phyloP scores from a whole-genome alignment of 192 early-diverging fungal genomes.

The Coemansia sp. region DNA sequence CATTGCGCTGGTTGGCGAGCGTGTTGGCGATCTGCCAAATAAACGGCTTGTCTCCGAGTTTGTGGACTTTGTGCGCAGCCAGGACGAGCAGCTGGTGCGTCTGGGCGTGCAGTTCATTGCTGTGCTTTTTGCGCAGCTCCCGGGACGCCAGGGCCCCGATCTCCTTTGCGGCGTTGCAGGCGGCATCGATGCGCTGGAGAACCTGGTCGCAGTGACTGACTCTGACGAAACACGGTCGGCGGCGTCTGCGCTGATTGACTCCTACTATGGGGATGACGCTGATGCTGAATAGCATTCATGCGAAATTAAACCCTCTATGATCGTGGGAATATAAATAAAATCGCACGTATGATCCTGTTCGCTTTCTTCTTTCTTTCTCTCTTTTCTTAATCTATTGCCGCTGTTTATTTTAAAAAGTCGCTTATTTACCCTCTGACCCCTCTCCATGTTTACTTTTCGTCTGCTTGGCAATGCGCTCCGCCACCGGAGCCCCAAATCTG shows the following conservation, averaged over 20 bases:
- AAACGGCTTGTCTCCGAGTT: conserved; percentile 29
- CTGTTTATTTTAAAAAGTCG: conserved; percentile 1
- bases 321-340: neutral
- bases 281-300: neutral
- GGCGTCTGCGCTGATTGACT: conserved; percentile 59
- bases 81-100: conserved; percentile 63
- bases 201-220: conserved; percentile 53
- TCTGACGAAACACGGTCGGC: conserved; percentile 55
- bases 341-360: too few species aligned
- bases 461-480: neutral
- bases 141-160: conserved; percentile 26
- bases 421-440: neutral
- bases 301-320: neutral
- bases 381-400: neutral
- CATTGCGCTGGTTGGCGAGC: conserved; percentile 51
- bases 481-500: neutral
- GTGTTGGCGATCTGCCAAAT: conserved; percentile 26
- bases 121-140: conserved; percentile 56
- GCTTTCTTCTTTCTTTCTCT: neutral
- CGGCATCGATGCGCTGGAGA: conserved; percentile 63
- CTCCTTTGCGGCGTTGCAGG: conserved; percentile 35
- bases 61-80: conserved; percentile 63
- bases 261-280: conserved; percentile 59
- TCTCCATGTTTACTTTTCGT: neutral
- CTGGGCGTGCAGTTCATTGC: conserved; percentile 65